phyloP scores from a whole-genome alignment of 176 grass and related monocot genomes.

The Oropetium thomaeum region DNA sequence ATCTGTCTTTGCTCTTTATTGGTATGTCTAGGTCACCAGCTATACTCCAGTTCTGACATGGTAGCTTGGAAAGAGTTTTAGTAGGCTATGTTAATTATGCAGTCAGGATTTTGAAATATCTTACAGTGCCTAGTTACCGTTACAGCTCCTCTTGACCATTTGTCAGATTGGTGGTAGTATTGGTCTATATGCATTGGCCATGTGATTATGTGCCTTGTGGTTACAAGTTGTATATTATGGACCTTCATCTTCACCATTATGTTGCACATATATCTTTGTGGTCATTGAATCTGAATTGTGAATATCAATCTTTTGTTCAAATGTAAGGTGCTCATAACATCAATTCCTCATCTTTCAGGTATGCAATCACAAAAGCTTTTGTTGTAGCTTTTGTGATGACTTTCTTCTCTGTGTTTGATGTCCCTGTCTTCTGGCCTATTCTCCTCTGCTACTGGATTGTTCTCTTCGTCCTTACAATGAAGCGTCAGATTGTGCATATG shows the following conservation, averaged over 20 bases:
- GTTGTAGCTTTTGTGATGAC: slow-evolving; percentile 86
- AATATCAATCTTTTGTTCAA: not conserved
- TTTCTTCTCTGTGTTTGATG: slow-evolving; percentile 95
- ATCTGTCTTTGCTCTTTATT: not conserved
- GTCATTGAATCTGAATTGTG: not conserved
- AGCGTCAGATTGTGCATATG: slow-evolving; percentile 94
- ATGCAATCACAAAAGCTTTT: slow-evolving; percentile 95
- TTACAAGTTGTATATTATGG: not conserved
- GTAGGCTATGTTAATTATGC: not conserved
- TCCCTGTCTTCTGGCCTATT: slow-evolving; percentile 95
- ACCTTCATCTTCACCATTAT: too few species aligned
- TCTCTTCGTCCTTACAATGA: slow-evolving; percentile 90
- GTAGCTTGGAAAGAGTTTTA: not conserved
- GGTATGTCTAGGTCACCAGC: not conserved
- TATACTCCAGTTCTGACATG: not conserved
- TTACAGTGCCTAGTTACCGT: not conserved
- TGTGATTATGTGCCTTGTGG: not conserved
- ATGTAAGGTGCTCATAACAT: not conserved
- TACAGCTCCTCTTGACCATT: not conserved
- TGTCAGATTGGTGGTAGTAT: not conserved
- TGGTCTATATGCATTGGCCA: not conserved
- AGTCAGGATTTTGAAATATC: not conserved
- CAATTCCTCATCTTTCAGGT: slow-evolving; percentile 51
- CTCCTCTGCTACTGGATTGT: slow-evolving; percentile 92
- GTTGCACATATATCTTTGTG: too few species aligned